Percentiles rank a stretch among this genome's conserved stretches.
phyloP scores from a whole-genome alignment of 2,329 filamentous ascomycete genomes.

The Claviceps citrina region DNA sequence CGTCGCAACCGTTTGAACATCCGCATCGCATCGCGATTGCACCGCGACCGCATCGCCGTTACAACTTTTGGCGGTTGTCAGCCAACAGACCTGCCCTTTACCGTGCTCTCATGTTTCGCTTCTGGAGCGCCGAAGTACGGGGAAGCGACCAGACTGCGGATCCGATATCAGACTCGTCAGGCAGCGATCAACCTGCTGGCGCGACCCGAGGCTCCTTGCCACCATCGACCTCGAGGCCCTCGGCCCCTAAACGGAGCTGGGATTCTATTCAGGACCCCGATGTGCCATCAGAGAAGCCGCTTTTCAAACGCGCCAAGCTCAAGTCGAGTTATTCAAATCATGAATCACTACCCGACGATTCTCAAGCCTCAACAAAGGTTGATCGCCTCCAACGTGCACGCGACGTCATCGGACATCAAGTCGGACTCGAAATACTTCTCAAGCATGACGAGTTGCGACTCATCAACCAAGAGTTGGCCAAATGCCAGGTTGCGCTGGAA shows the following conservation, averaged over 20 bases:
- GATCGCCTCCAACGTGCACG: slow-evolving; percentile 36
- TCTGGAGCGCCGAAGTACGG: slow-evolving; percentile 43
- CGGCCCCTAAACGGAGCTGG: slow-evolving; percentile 26
- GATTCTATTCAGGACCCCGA: slow-evolving; percentile 15
- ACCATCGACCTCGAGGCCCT: background rate
- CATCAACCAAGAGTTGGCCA: slow-evolving; percentile 91
- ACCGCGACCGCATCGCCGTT: background rate
- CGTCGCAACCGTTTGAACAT: slow-evolving; percentile 7
- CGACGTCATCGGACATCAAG: slow-evolving; percentile 68
- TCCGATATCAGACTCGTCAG: slow-evolving; percentile 2
- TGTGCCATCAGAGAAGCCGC: slow-evolving; percentile 5
- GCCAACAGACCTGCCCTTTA: slow-evolving; percentile 11
- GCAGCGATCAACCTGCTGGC: slow-evolving; percentile 17
- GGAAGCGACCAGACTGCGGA: slow-evolving; percentile 38
- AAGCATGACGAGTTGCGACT: slow-evolving; percentile 90
- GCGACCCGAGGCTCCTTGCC: background rate
- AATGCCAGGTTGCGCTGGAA: slow-evolving; percentile 85
- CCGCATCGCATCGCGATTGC: slow-evolving; percentile 7
- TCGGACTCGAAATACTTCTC: slow-evolving; percentile 78
- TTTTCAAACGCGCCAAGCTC: slow-evolving; percentile 29
- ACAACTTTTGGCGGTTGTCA: slow-evolving; percentile 1
- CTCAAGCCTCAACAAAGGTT: slow-evolving; percentile 9
- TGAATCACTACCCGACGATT: slow-evolving; percentile 1
- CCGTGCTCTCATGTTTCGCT: slow-evolving; percentile 43
- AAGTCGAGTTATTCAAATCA: slow-evolving; percentile 11